Evolutionary conservation across 2,329 filamentous ascomycete species (phyloP).

Genomic region (Aspergillus ustus): DNA sequence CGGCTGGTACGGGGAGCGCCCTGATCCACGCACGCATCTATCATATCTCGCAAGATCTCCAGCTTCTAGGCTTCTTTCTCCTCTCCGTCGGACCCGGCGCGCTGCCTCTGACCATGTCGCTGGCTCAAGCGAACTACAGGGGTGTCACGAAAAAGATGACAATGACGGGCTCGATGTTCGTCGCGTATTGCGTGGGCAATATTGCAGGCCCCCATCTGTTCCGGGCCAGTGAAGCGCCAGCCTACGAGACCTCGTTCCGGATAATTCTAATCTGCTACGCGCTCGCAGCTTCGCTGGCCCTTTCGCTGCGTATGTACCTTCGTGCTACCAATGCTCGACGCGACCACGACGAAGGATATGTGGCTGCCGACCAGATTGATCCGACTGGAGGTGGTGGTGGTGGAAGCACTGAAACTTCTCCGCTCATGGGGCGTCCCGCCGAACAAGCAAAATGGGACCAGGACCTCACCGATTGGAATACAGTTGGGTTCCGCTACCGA

Average conservation of each 20-base stretch:
- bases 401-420: slow-evolving; percentile 30
- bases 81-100: slow-evolving; percentile 59
- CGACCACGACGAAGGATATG: slow-evolving; percentile 46
- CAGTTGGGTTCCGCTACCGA: slow-evolving; percentile 63
- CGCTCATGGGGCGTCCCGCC: slow-evolving; percentile 35
- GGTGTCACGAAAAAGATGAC: slow-evolving; percentile 66
- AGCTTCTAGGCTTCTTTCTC: slow-evolving; percentile 63
- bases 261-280: slow-evolving; percentile 63
- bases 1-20: slow-evolving; percentile 58
- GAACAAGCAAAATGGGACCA: slow-evolving; percentile 56
- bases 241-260: slow-evolving; percentile 59
- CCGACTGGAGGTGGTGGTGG: slow-evolving; percentile 22
- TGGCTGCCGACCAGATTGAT: slow-evolving; percentile 45
- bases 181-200: slow-evolving; percentile 62
- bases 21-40: slow-evolving; percentile 56
- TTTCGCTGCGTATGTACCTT: slow-evolving; percentile 55
- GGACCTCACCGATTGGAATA: slow-evolving; percentile 65
- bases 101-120: slow-evolving; percentile 60
- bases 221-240: slow-evolving; percentile 53
- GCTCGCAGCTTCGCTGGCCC: slow-evolving; percentile 52
- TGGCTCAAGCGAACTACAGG: slow-evolving; percentile 61
- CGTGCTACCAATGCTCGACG: slow-evolving; percentile 51
- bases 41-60: slow-evolving; percentile 43
- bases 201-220: slow-evolving; percentile 63
- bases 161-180: slow-evolving; percentile 60